phyloP scores from a whole-genome alignment of 352 stramenopile species.

The Elongisporangium prolatum region DNA sequence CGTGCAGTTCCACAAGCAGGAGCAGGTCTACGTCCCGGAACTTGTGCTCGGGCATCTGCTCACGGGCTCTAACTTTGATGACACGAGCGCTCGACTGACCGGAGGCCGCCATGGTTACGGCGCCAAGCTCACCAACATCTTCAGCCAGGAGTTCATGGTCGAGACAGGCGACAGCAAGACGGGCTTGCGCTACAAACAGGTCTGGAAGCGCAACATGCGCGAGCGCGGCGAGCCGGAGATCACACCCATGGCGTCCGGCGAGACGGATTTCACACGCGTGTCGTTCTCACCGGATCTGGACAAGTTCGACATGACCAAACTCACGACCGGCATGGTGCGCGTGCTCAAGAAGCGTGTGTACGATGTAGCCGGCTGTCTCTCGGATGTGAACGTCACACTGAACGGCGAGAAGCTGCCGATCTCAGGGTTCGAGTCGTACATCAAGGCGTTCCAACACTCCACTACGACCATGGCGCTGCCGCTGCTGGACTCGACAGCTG shows the following conservation, averaged over 20 bases:
- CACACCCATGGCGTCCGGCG: slow-evolving; percentile 64
- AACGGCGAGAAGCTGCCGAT: slow-evolving; percentile 88
- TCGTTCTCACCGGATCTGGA: slow-evolving; percentile 96
- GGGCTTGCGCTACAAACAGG: slow-evolving; percentile 85
- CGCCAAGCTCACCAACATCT: slow-evolving; percentile 99
- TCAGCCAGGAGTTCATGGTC: slow-evolving; percentile 97
- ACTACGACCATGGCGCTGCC: slow-evolving; percentile 23
- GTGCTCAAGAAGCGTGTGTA: slow-evolving; percentile 97
- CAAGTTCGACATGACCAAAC: slow-evolving; percentile 94
- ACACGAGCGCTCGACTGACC: slow-evolving; percentile 96
- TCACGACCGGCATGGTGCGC: slow-evolving; percentile 92
- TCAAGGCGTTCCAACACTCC: slow-evolving; percentile 83
- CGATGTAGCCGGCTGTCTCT: slow-evolving; percentile 97
- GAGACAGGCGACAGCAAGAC: slow-evolving; percentile 94
- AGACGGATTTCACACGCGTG: slow-evolving; percentile 96
- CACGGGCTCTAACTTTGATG: slow-evolving; percentile 99
- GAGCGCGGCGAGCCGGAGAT: slow-evolving; percentile 84
- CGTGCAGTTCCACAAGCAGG: slow-evolving; percentile 95
- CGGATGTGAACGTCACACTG: slow-evolving; percentile 90
- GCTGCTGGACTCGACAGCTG: slow-evolving; percentile 5
- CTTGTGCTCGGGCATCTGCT: slow-evolving; percentile 98
- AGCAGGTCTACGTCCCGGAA: slow-evolving; percentile 97
- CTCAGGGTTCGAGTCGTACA: slow-evolving; percentile 96
- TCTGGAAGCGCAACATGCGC: slow-evolving; percentile 97
- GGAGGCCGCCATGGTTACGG: slow-evolving; percentile 94